Conservation (phyloP, 2,329 filamentous ascomycete species). For the Amphichorda felina region DNA sequence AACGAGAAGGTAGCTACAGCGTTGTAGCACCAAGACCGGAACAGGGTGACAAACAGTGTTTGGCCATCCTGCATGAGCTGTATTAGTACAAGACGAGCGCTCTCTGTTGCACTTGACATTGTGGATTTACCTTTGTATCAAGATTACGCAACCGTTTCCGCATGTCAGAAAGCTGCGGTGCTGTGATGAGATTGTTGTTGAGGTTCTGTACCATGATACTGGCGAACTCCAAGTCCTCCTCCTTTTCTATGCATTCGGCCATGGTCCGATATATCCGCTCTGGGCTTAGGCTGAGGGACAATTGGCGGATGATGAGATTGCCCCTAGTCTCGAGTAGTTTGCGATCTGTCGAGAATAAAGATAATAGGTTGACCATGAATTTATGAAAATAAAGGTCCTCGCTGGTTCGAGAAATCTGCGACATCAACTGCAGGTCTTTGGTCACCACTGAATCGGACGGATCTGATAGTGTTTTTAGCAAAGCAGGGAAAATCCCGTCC, state of each 20-base stretch:
- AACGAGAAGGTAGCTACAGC: slow-evolving; percentile 95
- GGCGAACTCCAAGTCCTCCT: slow-evolving; percentile 96
- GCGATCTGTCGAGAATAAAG: slow-evolving; percentile 90
- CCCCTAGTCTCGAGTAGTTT: slow-evolving; percentile 83
- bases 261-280: slow-evolving; percentile 93
- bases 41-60: slow-evolving; percentile 86
- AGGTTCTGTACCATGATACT: slow-evolving; percentile 99
- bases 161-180: slow-evolving; percentile 83
- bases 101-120: neutral
- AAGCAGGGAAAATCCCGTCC: slow-evolving; percentile 89
- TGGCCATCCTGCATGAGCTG: slow-evolving; percentile 61
- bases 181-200: slow-evolving; percentile 98
- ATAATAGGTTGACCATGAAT: slow-evolving; percentile 94
- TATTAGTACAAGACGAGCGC: slow-evolving; percentile 4
- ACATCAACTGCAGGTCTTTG: slow-evolving; percentile 83
- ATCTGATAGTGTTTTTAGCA: slow-evolving; percentile 93
- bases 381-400: slow-evolving; percentile 96
- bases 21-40: slow-evolving; percentile 97
- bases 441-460: slow-evolving; percentile 93
- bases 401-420: slow-evolving; percentile 91
- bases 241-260: slow-evolving; percentile 92
- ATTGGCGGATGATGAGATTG: slow-evolving; percentile 90
- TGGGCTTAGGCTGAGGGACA: slow-evolving; percentile 85
- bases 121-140: slow-evolving; percentile 57
- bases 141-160: slow-evolving; percentile 83